phyloP scores from a whole-genome alignment of 495 filamentous ascomycete genomes.

The Podospora bellae-mahoneyi region DNA sequence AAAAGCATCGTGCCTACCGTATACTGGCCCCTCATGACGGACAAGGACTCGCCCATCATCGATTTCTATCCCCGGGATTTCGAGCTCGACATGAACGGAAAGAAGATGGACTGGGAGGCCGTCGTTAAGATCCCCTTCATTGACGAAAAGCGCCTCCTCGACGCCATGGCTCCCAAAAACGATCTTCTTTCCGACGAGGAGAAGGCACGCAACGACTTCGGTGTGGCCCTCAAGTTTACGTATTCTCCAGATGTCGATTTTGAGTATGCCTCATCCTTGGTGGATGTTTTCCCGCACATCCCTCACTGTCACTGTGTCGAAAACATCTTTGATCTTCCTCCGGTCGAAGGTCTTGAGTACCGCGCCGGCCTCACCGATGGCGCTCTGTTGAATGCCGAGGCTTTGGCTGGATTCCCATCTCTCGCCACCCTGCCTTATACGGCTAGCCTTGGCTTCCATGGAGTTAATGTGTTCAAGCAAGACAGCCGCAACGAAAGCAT shows the following conservation, averaged over 20 bases:
- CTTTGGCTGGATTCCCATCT: conserved; percentile 89
- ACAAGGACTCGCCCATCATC: conserved; percentile 86
- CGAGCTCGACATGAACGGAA: conserved; percentile 98
- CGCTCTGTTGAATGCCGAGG: conserved; percentile 72
- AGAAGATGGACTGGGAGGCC: conserved; percentile 99
- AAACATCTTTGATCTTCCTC: conserved; percentile 92
- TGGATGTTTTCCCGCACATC: conserved; percentile 89
- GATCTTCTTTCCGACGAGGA: conserved; percentile 70
- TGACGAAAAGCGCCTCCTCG: conserved; percentile 77
- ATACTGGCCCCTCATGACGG: conserved; percentile 91
- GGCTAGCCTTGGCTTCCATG: conserved; percentile 80
- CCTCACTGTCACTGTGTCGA: conserved; percentile 83
- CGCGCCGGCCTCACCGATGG: conserved; percentile 84
- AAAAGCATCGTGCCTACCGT: conserved; percentile 88
- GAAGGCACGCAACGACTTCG: conserved; percentile 80
- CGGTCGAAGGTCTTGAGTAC: conserved; percentile 84
- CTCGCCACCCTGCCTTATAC: conserved; percentile 77
- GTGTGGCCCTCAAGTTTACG: conserved; percentile 87
- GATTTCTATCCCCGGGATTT: conserved; percentile 99
- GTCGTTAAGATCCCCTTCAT: conserved; percentile 99
- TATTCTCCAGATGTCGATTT: conserved; percentile 74
- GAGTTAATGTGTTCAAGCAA: conserved; percentile 94
- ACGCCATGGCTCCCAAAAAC: conserved; percentile 82
- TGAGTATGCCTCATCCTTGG: conserved; percentile 77
- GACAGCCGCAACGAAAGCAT: conserved; percentile 97